Percentiles rank a stretch among this genome's conserved stretches.
Evolutionary conservation across 768 basidiomycete genomes (phyloP).

Genomic region (Candolleomyces efflorescens): DNA sequence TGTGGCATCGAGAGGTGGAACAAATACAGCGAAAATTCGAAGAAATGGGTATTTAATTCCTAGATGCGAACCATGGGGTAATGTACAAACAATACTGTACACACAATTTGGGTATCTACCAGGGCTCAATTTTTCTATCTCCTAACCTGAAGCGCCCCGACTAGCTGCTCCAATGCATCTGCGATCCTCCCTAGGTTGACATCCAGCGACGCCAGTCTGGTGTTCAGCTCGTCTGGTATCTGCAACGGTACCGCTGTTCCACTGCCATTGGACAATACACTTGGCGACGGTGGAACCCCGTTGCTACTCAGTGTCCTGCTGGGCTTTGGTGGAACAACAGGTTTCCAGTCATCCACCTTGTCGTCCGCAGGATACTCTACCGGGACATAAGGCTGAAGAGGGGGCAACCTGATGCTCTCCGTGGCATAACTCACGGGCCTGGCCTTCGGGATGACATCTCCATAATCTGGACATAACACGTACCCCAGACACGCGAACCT

Average conservation of each 20-base stretch:
- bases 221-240: slow-evolving; percentile 24
- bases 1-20: not conserved
- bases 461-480: slow-evolving; percentile 32
- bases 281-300: not conserved
- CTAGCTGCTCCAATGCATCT: slow-evolving; percentile 30
- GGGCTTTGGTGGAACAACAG: slow-evolving; percentile 25
- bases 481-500: slow-evolving; percentile 30
- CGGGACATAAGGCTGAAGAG: slow-evolving; percentile 18
- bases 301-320: not conserved
- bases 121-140: not conserved
- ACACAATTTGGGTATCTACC: not conserved
- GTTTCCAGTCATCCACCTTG: slow-evolving; percentile 29
- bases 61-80: not conserved
- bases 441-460: slow-evolving; percentile 22
- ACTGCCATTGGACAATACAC: not conserved
- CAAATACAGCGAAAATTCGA: not conserved
- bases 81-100: not conserved
- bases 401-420: slow-evolving; percentile 26
- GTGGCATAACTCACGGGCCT: slow-evolving; percentile 31
- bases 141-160: slow-evolving; percentile 13
- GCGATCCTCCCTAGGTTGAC: slow-evolving; percentile 32
- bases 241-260: not conserved
- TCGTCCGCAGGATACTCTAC: slow-evolving; percentile 26
- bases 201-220: slow-evolving; percentile 31
- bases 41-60: too few species aligned